phyloP scores from a whole-genome alignment of 2,329 filamentous ascomycete species.

The Penicillium fuscoglaucum region DNA sequence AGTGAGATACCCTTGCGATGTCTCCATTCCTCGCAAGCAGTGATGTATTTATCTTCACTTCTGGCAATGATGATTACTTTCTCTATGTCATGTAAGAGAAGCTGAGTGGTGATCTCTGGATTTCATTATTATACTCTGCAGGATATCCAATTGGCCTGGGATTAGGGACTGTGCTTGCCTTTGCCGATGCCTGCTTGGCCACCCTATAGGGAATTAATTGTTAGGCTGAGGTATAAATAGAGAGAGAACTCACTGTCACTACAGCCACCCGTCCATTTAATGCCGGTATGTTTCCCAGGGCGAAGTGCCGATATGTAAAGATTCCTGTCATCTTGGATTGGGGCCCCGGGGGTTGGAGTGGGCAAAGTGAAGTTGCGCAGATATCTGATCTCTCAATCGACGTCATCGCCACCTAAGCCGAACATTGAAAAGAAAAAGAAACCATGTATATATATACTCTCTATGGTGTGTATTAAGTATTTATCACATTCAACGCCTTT shows the following conservation, averaged over 20 bases:
- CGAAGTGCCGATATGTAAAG: conserved; percentile 32
- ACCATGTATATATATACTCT: background rate
- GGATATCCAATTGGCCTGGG: background rate
- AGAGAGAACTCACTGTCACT: conserved; percentile 26
- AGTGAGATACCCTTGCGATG: conserved; percentile 18
- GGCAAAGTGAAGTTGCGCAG: background rate
- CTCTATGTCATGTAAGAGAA: conserved; percentile 33
- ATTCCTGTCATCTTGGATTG: conserved; percentile 27
- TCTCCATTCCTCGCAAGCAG: conserved; percentile 28
- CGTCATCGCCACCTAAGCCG: background rate
- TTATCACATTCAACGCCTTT: conserved; percentile 6
- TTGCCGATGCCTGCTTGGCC: conserved; percentile 35
- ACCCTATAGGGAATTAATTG: conserved; percentile 18
- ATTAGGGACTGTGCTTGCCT: conserved; percentile 12
- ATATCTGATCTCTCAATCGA: background rate
- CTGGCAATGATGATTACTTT: conserved; percentile 34
- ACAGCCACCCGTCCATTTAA: conserved; percentile 32
- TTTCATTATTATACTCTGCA: background rate
- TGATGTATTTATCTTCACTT: conserved; percentile 24
- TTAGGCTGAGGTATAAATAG: background rate
- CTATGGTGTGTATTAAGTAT: conserved; percentile 10
- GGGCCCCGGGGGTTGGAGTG: background rate
- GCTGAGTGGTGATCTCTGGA: conserved; percentile 32
- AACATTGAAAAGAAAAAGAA: background rate
- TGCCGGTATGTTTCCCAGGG: conserved; percentile 27